Evolutionary conservation across 129 eudicot genomes (phyloP), one percentile per base, ranked within the genome.

Genomic region (Centella asiatica): DNA sequence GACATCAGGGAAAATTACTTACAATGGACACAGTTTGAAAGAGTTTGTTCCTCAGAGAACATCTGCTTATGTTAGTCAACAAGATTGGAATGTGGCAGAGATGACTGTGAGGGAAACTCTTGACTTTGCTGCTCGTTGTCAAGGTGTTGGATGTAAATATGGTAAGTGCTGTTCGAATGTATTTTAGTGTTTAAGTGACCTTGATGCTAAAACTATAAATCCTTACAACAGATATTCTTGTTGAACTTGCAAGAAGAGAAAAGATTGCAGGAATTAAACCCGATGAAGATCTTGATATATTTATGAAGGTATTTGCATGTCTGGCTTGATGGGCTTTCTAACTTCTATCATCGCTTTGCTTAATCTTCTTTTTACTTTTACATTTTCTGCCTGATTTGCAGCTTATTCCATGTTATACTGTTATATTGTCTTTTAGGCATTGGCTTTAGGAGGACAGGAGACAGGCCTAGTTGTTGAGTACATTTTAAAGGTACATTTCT

Each of bases 31-130:
- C 65, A 71, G 75, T 50, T 54, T 92, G 40, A 83, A 85, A 33
- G 99, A 92, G 68, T 92, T 92, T 74, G 95, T 92, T 74, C 99
- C 99, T 62, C 99, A 92, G 52, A 92, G 85, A 70, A 92, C 99
- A 76, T 76, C 99, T 24, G 82, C 88, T 57, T 92, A 92, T 76
- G 95, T 92, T 65, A 92, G 86, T 74, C 99, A 92, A 78, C 90
- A 92, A 67, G 99, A 92, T 66, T 92, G 95, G 89, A 95, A 92
- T 69, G 72, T 80, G 23, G 95, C 96, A 59, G 99, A 92, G 79
- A 92, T 92, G 95, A 92, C 99, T 28, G 99, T 92, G 22, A 76
- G 85, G 49, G 99, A 92, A 69, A 87, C 95, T 63, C 92, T 92
- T 32, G 92, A 85, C 59, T 85, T 92, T 47, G 81, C 99, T 26